phyloP scores from a whole-genome alignment of 2,329 filamentous ascomycete species.

The Cytospora leucostoma region DNA sequence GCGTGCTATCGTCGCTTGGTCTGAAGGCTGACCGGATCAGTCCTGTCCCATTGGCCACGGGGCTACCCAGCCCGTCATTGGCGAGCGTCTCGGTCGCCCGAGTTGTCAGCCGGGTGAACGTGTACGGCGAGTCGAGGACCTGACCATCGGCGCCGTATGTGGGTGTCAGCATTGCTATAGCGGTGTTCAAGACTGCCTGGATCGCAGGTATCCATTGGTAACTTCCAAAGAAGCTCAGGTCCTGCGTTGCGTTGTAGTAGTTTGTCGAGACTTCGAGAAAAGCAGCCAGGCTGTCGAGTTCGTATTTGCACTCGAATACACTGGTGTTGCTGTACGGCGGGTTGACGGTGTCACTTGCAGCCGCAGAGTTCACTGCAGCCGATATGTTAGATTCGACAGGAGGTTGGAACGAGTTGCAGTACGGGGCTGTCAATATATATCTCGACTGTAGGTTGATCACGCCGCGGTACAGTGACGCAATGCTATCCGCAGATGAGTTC shows the following conservation, averaged over 20 bases:
- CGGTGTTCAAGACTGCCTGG: slow-evolving; percentile 66
- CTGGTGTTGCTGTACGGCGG: slow-evolving; percentile 67
- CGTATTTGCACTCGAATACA: slow-evolving; percentile 96
- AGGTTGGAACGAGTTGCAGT: slow-evolving; percentile 94
- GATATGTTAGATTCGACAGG: slow-evolving; percentile 71
- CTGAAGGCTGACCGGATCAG: slow-evolving; percentile 86
- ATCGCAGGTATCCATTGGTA: slow-evolving; percentile 74
- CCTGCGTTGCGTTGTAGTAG: slow-evolving; percentile 74
- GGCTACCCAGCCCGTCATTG: slow-evolving; percentile 77
- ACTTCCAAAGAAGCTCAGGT: slow-evolving; percentile 71
- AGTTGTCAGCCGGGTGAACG: slow-evolving; percentile 73
- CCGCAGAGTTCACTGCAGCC: slow-evolving; percentile 57
- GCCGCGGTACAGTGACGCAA: slow-evolving; percentile 71
- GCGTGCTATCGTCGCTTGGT: slow-evolving; percentile 85
- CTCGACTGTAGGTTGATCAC: slow-evolving; percentile 76
- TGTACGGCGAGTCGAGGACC: slow-evolving; percentile 65
- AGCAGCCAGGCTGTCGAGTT: slow-evolving; percentile 85
- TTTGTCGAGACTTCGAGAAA: slow-evolving; percentile 82
- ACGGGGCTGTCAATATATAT: slow-evolving; percentile 70
- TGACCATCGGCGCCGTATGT: slow-evolving; percentile 67
- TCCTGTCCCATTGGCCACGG: slow-evolving; percentile 75
- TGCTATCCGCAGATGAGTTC: slow-evolving; percentile 49
- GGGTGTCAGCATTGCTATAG: slow-evolving; percentile 69
- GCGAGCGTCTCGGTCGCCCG: slow-evolving; percentile 78
- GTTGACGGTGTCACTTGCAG: slow-evolving; percentile 60